Evolutionary conservation across 768 basidiomycete genomes (phyloP).

Genomic region (Harrya chromipes): DNA sequence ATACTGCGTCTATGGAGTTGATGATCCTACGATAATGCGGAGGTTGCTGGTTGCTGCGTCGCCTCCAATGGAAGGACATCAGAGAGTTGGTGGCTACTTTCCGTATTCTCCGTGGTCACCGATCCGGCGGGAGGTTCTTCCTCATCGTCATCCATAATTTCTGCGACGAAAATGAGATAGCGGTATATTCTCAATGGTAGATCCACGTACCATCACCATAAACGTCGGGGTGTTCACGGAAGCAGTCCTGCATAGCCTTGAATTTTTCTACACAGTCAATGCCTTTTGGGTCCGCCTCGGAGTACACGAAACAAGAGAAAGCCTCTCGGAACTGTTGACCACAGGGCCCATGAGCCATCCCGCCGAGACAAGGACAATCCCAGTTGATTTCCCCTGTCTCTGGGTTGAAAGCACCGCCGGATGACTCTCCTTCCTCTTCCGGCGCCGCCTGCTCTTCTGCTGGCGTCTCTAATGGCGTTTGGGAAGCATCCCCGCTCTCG

Average conservation of each 20-base stretch:
- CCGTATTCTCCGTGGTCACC: slow-evolving; percentile 1
- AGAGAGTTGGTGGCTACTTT: slow-evolving; percentile 1
- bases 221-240: slow-evolving; percentile 92
- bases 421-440: slow-evolving; percentile 22
- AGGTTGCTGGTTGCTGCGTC: slow-evolving; percentile 7
- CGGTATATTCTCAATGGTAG: background rate
- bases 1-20: slow-evolving; percentile 22
- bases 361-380: slow-evolving; percentile 98
- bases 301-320: slow-evolving; percentile 95
- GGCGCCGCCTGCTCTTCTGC: slow-evolving; percentile 21
- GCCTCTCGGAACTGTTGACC: slow-evolving; percentile 91
- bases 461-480: slow-evolving; percentile 3
- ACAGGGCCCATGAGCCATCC: slow-evolving; percentile 98
- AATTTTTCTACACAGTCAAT: slow-evolving; percentile 98
- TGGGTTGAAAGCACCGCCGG: slow-evolving; percentile 79
- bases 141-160: slow-evolving; percentile 70
- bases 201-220: slow-evolving; percentile 81
- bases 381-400: slow-evolving; percentile 99
- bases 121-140: slow-evolving; percentile 33
- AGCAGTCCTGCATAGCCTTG: slow-evolving; percentile 96
- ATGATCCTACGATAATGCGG: slow-evolving; percentile 18
- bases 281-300: slow-evolving; percentile 94
- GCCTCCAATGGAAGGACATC: slow-evolving; percentile 9
- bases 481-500: slow-evolving; percentile 8
- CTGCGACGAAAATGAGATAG: slow-evolving; percentile 31